Evolutionary conservation across 345 rosid genomes (phyloP).

Genomic region (Lepidium sativum): DNA sequence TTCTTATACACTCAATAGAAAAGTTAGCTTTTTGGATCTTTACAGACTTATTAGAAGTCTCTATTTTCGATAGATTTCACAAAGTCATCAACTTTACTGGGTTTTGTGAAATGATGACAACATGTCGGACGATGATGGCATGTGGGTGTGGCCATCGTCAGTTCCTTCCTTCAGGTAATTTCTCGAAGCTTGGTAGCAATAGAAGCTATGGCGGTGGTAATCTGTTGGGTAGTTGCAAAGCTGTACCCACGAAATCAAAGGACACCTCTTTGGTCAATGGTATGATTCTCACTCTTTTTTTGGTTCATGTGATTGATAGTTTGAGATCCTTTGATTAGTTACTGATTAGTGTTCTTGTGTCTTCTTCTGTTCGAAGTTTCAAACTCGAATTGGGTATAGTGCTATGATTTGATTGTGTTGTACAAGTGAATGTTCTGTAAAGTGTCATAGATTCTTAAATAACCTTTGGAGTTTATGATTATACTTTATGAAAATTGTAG

Average conservation of each 20-base stretch:
- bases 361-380: not conserved
- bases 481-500: conserved; percentile 22
- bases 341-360: not conserved
- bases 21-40: not conserved
- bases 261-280: conserved; percentile 44
- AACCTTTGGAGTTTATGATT: not conserved
- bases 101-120: conserved; percentile 51
- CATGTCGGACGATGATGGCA: conserved; percentile 47
- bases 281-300: conserved; percentile 6
- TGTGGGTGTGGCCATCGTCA: conserved; percentile 35
- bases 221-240: conserved; percentile 39
- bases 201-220: conserved; percentile 30
- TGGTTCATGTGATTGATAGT: not conserved
- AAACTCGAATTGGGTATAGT: not conserved
- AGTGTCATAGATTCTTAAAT: not conserved
- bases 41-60: not conserved
- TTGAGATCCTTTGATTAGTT: not conserved
- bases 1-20: not conserved
- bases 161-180: not conserved
- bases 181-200: conserved; percentile 12
- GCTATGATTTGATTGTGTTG: not conserved
- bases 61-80: not conserved
- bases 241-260: conserved; percentile 54
- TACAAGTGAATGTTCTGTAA: not conserved
- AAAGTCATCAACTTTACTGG: not conserved